Evolutionary conservation across 2,329 filamentous ascomycete genomes (phyloP).

Genomic region (Xylaria sp.): DNA sequence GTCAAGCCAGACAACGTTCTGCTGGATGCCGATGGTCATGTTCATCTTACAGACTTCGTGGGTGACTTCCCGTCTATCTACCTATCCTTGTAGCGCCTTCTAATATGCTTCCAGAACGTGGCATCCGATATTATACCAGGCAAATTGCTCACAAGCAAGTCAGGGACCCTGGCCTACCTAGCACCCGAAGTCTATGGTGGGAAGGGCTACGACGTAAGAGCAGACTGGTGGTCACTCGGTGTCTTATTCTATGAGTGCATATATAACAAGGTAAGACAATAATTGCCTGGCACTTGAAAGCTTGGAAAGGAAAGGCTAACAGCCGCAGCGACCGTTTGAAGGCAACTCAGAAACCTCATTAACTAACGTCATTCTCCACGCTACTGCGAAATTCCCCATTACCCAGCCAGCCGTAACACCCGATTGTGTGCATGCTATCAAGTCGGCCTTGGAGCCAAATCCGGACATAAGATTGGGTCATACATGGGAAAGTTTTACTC

Average conservation of each 20-base stretch:
- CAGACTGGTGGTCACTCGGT: conserved; percentile 98
- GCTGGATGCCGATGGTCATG: conserved; percentile 88
- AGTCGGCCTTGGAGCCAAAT: conserved; percentile 83
- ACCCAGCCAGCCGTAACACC: conserved; percentile 91
- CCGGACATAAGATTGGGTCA: conserved; percentile 84
- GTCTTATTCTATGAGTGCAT: conserved; percentile 99
- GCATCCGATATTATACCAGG: conserved; percentile 90
- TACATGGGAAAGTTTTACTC: conserved; percentile 84
- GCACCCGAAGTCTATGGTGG: conserved; percentile 95
- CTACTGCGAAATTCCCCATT: conserved; percentile 87
- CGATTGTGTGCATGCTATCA: conserved; percentile 88
- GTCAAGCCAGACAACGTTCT: conserved; percentile 93
- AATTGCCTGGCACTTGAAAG: neutral
- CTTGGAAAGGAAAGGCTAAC: conserved; percentile 47
- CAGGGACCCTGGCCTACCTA: conserved; percentile 93
- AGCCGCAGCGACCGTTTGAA: conserved; percentile 84
- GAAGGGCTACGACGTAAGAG: conserved; percentile 86
- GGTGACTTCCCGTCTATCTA: conserved; percentile 50
- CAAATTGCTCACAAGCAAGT: conserved; percentile 91
- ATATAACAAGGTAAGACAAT: conserved; percentile 84
- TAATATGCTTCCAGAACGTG: conserved; percentile 78
- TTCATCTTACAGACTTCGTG: conserved; percentile 98
- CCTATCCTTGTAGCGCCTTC: neutral
- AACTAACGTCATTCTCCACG: conserved; percentile 82
- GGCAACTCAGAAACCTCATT: conserved; percentile 86